Evolutionary conservation across 2,329 filamentous ascomycete species (phyloP).

Genomic region (Lomentospora prolificans): DNA sequence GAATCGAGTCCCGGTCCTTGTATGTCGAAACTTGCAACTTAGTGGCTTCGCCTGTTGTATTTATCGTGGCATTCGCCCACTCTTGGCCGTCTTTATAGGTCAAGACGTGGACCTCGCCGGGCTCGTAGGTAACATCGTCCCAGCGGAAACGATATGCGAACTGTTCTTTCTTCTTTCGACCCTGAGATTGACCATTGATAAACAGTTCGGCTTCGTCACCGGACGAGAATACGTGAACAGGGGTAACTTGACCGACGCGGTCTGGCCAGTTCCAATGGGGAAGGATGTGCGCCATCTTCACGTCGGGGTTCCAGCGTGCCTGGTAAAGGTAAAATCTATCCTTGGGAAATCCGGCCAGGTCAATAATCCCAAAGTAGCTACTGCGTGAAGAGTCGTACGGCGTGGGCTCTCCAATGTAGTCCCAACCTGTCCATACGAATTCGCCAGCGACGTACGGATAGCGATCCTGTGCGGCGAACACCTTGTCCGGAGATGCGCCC

Average conservation of each 20-base stretch:
- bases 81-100: constrained; percentile 34
- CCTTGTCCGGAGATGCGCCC: constrained; percentile 41
- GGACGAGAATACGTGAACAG: constrained; percentile 42
- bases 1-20: constrained; percentile 29
- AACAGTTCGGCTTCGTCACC: constrained; percentile 46
- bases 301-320: constrained; percentile 38
- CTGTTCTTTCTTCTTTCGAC: constrained; percentile 24
- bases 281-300: constrained; percentile 40
- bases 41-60: constrained; percentile 30
- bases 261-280: constrained; percentile 49
- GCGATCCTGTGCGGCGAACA: constrained; percentile 37
- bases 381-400: constrained; percentile 37
- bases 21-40: constrained; percentile 23
- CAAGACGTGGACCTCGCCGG: constrained; percentile 36
- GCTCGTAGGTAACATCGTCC: constrained; percentile 37
- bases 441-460: constrained; percentile 42
- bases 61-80: constrained; percentile 33
- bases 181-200: constrained; percentile 37
- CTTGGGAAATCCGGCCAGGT: constrained; percentile 47
- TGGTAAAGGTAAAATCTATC: constrained; percentile 47
- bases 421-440: constrained; percentile 41
- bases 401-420: constrained; percentile 40
- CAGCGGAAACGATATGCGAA: constrained; percentile 39
- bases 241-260: constrained; percentile 35
- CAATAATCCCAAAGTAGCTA: constrained; percentile 47